phyloP scores from a whole-genome alignment of 495 filamentous ascomycete species.

The Trypethelium eluteriae region DNA sequence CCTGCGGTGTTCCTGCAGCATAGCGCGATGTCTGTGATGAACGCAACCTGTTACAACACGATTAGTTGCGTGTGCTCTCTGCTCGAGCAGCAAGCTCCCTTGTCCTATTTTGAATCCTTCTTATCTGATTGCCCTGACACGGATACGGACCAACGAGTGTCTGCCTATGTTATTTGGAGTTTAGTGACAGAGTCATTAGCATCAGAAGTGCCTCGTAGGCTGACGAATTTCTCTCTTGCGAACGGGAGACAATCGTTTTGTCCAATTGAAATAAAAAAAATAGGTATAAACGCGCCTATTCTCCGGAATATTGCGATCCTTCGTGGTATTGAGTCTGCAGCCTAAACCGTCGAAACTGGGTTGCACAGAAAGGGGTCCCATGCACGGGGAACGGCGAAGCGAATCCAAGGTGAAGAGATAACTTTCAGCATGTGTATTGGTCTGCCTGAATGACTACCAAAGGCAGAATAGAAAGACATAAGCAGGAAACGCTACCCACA shows the following conservation, averaged over 20 bases:
- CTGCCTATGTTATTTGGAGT: too few species aligned
- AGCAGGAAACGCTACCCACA: conserved; percentile 17
- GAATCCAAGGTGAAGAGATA: not conserved
- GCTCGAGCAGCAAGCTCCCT: too few species aligned
- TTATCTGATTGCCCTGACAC: too few species aligned
- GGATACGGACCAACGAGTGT: too few species aligned
- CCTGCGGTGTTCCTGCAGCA: not conserved
- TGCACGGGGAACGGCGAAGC: not conserved
- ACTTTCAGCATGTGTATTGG: conserved; percentile 3
- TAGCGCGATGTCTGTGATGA: not conserved
- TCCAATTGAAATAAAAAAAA: too few species aligned
- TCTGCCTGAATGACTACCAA: conserved; percentile 7
- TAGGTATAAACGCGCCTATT: too few species aligned
- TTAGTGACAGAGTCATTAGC: too few species aligned
- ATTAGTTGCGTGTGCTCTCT: too few species aligned
- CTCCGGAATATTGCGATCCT: too few species aligned
- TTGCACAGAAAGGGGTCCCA: not conserved
- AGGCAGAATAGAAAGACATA: not conserved
- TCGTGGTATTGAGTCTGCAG: too few species aligned
- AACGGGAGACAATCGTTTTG: not conserved
- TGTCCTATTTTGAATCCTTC: too few species aligned
- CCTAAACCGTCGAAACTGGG: not conserved
- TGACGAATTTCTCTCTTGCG: not conserved
- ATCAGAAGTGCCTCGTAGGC: not conserved
- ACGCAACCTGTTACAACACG: too few species aligned